phyloP scores from a whole-genome alignment of 495 filamentous ascomycete species.

The Annulohypoxylon moriforme region DNA sequence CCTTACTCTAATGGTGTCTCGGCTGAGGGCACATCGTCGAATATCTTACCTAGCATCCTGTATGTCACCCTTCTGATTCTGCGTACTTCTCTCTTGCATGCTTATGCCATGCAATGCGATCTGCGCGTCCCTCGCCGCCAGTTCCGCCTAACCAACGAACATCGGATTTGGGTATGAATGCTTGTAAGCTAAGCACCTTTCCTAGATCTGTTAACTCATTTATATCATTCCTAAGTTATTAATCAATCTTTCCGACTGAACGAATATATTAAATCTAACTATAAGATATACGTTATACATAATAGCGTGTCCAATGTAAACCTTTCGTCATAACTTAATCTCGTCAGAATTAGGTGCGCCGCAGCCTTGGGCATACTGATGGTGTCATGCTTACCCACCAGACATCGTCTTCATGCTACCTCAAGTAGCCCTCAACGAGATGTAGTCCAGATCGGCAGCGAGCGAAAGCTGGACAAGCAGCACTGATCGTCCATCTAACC shows the following conservation, averaged over 20 bases:
- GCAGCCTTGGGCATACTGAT: conserved; percentile 9
- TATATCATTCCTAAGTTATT: not conserved
- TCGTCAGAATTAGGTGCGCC: conserved; percentile 28
- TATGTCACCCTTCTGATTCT: not conserved
- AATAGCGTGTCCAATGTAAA: conserved; percentile 8
- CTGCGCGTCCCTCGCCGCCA: conserved; percentile 2
- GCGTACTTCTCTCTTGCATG: conserved; percentile 1
- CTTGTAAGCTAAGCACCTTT: not conserved
- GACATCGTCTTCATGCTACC: not conserved
- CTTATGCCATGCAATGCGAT: conserved; percentile 35
- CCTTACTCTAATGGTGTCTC: conserved; percentile 25
- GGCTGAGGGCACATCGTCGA: conserved; percentile 19
- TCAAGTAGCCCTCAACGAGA: not conserved
- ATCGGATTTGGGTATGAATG: not conserved
- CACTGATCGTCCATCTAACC: not conserved
- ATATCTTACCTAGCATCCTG: conserved; percentile 4
- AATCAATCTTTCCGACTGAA: not conserved
- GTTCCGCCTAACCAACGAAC: conserved; percentile 19
- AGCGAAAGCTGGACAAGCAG: not conserved
- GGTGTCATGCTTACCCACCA: conserved; percentile 16
- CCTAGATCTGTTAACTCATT: not conserved
- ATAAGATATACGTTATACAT: not conserved
- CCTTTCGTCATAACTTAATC: conserved; percentile 41
- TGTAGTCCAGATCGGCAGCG: not conserved
- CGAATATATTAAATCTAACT: not conserved